A percentile compares a stretch with the other conserved stretches of the same genome.
Conservation (phyloP, 768 basidiomycete genomes). For the Kwoniella newhampshirensis region DNA sequence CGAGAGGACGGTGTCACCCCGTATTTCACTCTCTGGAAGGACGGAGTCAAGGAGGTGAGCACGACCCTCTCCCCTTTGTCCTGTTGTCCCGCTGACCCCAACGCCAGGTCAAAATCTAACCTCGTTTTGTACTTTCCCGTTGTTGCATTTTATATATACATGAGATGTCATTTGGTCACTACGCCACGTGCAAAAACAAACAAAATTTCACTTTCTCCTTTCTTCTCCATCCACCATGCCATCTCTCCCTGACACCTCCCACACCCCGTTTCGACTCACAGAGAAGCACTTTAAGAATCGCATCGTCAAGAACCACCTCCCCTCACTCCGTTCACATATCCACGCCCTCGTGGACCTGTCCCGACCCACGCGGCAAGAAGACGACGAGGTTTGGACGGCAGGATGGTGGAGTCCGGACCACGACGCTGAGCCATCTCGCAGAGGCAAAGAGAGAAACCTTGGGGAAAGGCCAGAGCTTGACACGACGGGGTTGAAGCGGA, state of each 20-base stretch:
- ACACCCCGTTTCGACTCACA: constrained; percentile 38
- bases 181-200: neutral
- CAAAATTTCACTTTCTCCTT: neutral
- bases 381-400: constrained; percentile 41
- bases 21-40: constrained; percentile 93
- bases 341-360: constrained; percentile 42
- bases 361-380: constrained; percentile 29
- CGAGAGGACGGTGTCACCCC: constrained; percentile 65
- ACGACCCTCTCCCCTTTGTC: neutral
- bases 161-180: constrained; percentile 1
- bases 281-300: constrained; percentile 49
- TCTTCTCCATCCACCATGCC: constrained; percentile 12
- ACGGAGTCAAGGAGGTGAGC: constrained; percentile 73
- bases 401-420: constrained; percentile 43
- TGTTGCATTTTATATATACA: neutral
- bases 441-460: constrained; percentile 33
- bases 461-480: constrained; percentile 19
- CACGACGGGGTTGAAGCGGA: constrained; percentile 16
- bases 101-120: constrained; percentile 39
- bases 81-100: neutral
- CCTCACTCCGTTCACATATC: constrained; percentile 21
- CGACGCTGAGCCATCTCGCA: constrained; percentile 11
- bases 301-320: constrained; percentile 12
- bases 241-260: constrained; percentile 16
- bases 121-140: neutral